Conservation (phyloP, 2,329 filamentous ascomycete species). For the Hirsutella rhossiliensis region DNA sequence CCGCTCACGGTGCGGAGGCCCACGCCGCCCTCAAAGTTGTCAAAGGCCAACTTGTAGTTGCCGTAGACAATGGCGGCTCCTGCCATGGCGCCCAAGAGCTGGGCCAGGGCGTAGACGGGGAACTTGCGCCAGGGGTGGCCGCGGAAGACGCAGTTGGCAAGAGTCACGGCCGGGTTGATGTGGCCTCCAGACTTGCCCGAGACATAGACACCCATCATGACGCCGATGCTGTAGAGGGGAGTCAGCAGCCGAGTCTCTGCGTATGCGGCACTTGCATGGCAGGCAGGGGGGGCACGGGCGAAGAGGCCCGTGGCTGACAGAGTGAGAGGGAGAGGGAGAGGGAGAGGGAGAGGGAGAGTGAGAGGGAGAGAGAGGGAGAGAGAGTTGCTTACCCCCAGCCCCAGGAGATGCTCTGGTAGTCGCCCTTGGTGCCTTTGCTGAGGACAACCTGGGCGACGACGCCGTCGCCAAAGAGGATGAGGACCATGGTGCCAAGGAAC, state of each 20-base stretch:
- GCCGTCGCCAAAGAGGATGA: slow-evolving; percentile 60
- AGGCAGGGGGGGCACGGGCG: too few relatives aligned
- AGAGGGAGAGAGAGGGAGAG: too few relatives aligned
- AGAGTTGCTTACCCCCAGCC: slow-evolving; percentile 31
- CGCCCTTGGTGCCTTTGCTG: slow-evolving; percentile 33
- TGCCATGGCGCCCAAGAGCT: slow-evolving; percentile 54
- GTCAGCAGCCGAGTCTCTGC: not conserved
- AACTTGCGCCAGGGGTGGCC: slow-evolving; percentile 58
- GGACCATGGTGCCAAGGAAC: slow-evolving; percentile 55
- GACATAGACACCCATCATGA: slow-evolving; percentile 60
- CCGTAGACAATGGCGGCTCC: slow-evolving; percentile 48
- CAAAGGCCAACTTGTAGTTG: slow-evolving; percentile 54
- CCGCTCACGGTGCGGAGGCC: slow-evolving; percentile 49
- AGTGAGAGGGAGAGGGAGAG: too few relatives aligned
- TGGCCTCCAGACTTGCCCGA: slow-evolving; percentile 54
- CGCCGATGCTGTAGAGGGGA: slow-evolving; percentile 34
- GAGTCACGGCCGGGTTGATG: slow-evolving; percentile 59
- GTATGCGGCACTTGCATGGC: too few relatives aligned
- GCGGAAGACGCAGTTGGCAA: slow-evolving; percentile 57
- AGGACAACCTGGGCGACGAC: slow-evolving; percentile 58
- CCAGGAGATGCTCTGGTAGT: slow-evolving; percentile 37
- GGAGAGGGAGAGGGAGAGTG: too few relatives aligned
- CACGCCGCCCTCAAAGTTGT: slow-evolving; percentile 47
- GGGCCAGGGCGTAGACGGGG: slow-evolving; percentile 54
- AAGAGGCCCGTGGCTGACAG: too few relatives aligned